Conservation (phyloP, 2,329 filamentous ascomycete genomes). For the Geosmithia morbida region DNA sequence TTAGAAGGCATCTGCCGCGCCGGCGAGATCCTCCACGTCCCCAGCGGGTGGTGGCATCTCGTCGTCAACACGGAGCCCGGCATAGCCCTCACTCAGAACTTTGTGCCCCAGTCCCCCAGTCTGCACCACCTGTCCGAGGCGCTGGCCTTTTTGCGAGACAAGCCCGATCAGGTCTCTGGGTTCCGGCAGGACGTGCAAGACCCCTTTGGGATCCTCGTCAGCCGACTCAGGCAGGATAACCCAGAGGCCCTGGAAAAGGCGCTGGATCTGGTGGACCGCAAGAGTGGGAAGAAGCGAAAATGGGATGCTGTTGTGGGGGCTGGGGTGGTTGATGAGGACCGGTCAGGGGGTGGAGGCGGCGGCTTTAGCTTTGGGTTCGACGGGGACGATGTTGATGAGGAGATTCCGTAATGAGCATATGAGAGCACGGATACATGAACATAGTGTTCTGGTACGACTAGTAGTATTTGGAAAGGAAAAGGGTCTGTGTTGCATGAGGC, state of each 20-base stretch:
- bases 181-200: slow-evolving; percentile 60
- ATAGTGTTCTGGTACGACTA: not conserved
- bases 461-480: too few relatives aligned
- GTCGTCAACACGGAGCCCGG: slow-evolving; percentile 78
- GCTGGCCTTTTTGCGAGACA: slow-evolving; percentile 67
- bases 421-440: not conserved
- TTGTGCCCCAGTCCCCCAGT: slow-evolving; percentile 54
- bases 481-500: too few relatives aligned
- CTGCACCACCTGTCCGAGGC: slow-evolving; percentile 54
- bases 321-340: slow-evolving; percentile 13
- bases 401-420: slow-evolving; percentile 21
- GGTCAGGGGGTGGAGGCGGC: slow-evolving; percentile 13
- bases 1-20: slow-evolving; percentile 70
- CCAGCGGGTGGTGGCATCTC: slow-evolving; percentile 92
- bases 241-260: slow-evolving; percentile 55
- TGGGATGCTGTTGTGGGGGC: slow-evolving; percentile 61
- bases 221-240: slow-evolving; percentile 46
- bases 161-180: slow-evolving; percentile 74
- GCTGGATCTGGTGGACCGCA: slow-evolving; percentile 49
- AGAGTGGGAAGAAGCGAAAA: slow-evolving; percentile 57
- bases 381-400: slow-evolving; percentile 22
- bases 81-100: slow-evolving; percentile 90
- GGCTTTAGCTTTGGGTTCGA: slow-evolving; percentile 43
- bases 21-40: slow-evolving; percentile 84
- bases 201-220: slow-evolving; percentile 61